A percentile compares a stretch with the other conserved stretches of the same genome.
Evolutionary conservation across 805 yeast genomes (phyloP).

Genomic region (Ogataea thermomethanolica): DNA sequence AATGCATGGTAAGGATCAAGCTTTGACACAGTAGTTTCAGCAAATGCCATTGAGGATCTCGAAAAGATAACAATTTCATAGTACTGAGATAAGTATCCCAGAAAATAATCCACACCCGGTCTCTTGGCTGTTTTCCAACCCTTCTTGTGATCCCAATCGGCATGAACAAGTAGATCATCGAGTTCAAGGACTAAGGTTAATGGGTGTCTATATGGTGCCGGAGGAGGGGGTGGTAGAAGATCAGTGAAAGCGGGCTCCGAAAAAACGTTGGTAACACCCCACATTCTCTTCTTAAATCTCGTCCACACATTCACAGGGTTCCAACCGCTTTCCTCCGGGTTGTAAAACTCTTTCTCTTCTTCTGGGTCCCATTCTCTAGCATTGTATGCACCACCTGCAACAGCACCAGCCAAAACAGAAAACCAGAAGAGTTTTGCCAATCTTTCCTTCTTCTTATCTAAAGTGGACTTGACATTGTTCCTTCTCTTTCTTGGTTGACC

Average conservation of each 20-base stretch:
- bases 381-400: slow-evolving; percentile 59
- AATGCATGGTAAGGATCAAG: slow-evolving; percentile 92
- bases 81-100: slow-evolving; percentile 91
- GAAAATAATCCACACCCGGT: slow-evolving; percentile 95
- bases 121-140: slow-evolving; percentile 99
- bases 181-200: slow-evolving; percentile 82
- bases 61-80: slow-evolving; percentile 93
- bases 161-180: slow-evolving; percentile 87
- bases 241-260: slow-evolving; percentile 93
- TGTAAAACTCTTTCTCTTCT: slow-evolving; percentile 50
- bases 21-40: slow-evolving; percentile 80
- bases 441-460: slow-evolving; percentile 79
- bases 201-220: slow-evolving; percentile 90
- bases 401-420: slow-evolving; percentile 48
- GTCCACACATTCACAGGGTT: slow-evolving; percentile 60
- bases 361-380: slow-evolving; percentile 83
- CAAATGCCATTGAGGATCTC: slow-evolving; percentile 78
- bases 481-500: slow-evolving; percentile 40
- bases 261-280: slow-evolving; percentile 75
- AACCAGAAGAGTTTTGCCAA: slow-evolving; percentile 73
- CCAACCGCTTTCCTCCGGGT: slow-evolving; percentile 62
- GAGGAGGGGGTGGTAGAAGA: slow-evolving; percentile 86
- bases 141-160: slow-evolving; percentile 84
- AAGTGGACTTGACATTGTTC: slow-evolving; percentile 59
- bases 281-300: slow-evolving; percentile 68